A percentile compares a stretch with the other conserved stretches of the same genome.
Conservation (phyloP, 1,139 yeast genomes). For the Geotrichum reessii region DNA sequence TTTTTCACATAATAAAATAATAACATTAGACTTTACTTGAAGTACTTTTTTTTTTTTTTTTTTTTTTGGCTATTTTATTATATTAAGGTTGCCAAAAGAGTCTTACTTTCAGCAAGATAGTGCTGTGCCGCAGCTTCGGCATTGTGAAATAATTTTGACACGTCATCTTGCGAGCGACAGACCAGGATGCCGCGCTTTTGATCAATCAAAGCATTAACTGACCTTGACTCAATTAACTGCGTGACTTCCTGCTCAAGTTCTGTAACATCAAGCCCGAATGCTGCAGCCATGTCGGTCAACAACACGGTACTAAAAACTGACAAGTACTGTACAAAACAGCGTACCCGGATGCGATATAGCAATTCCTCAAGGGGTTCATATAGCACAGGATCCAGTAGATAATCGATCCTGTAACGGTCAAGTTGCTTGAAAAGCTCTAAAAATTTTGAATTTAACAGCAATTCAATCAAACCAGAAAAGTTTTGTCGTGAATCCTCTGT, state of each 20-base stretch:
- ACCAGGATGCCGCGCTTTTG: constrained; percentile 14
- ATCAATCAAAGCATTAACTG: constrained; percentile 20
- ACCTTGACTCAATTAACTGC: constrained; percentile 13
- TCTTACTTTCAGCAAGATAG: constrained; percentile 7
- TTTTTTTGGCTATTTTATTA: neutral
- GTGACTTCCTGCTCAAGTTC: constrained; percentile 15
- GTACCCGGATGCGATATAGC: constrained; percentile 19
- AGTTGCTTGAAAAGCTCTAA: constrained; percentile 20
- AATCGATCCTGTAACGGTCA: constrained; percentile 20
- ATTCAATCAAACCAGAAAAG: constrained; percentile 19
- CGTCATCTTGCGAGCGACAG: constrained; percentile 2
- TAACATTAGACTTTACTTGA: too few species aligned
- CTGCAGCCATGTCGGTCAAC: constrained; percentile 18
- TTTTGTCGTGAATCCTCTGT: constrained; percentile 37
- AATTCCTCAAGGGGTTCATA: constrained; percentile 19
- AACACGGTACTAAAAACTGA: constrained; percentile 23
- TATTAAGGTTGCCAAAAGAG: constrained; percentile 9
- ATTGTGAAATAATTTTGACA: neutral
- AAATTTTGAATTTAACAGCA: constrained; percentile 18
- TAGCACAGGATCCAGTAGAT: constrained; percentile 23
- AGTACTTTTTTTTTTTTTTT: neutral
- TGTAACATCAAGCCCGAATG: constrained; percentile 8
- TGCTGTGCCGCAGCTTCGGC: constrained; percentile 10
- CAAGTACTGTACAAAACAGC: constrained; percentile 26
- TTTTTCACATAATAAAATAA: too few species aligned